A percentile compares a stretch with the other conserved stretches of the same genome.
phyloP scores from a whole-genome alignment of 2,329 filamentous ascomycete species.

The Aureobasidium uvarum region DNA sequence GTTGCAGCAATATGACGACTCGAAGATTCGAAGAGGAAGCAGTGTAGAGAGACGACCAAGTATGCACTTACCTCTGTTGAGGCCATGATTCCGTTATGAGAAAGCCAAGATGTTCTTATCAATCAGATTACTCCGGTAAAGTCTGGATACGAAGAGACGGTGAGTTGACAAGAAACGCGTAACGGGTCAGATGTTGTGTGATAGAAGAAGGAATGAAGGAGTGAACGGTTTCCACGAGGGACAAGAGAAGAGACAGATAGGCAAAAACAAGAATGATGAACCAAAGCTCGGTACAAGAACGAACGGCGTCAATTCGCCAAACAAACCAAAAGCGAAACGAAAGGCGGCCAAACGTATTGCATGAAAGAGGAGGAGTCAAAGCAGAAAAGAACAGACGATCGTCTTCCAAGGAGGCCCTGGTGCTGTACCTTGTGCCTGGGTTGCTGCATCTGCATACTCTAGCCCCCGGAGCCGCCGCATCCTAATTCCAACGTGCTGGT shows the following conservation, averaged over 20 bases:
- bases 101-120: constrained; percentile 18
- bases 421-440: constrained; percentile 24
- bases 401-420: constrained; percentile 7
- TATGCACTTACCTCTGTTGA: constrained; percentile 16
- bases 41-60: neutral
- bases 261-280: neutral
- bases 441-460: constrained; percentile 22
- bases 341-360: constrained; percentile 12
- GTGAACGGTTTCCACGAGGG: constrained; percentile 4
- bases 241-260: constrained; percentile 13
- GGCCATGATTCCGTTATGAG: neutral
- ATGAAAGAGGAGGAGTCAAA: neutral
- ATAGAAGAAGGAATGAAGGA: constrained; percentile 4
- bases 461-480: constrained; percentile 18
- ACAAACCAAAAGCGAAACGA: constrained; percentile 8
- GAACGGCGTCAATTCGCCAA: constrained; percentile 1
- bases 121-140: neutral
- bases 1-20: too few species aligned
- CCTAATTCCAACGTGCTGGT: constrained; percentile 20
- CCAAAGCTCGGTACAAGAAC: constrained; percentile 1
- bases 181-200: constrained; percentile 15
- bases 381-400: constrained; percentile 18
- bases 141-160: constrained; percentile 6
- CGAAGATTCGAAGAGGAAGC: neutral
- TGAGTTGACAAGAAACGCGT: constrained; percentile 21